Percentiles rank a stretch among this genome's conserved stretches.
phyloP scores from a whole-genome alignment of 768 basidiomycete genomes.

The Kwoniella mangroviensis region DNA sequence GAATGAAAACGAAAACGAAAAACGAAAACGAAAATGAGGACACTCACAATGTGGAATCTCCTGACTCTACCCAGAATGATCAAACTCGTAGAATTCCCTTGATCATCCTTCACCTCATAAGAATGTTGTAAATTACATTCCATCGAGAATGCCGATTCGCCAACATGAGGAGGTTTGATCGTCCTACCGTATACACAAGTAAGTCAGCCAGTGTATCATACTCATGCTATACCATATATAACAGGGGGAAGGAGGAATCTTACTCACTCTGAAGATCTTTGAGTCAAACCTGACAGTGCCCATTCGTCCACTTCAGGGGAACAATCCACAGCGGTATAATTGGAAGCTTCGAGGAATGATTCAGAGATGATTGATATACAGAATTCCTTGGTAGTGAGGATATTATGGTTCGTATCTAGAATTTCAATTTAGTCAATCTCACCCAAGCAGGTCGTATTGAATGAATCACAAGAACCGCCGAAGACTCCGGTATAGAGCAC shows the following conservation, averaged over 20 bases:
- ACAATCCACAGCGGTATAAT: constrained; percentile 57
- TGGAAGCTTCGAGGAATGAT: constrained; percentile 60
- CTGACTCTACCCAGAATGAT: constrained; percentile 55
- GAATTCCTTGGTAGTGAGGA: constrained; percentile 70
- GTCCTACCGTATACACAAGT: constrained; percentile 26
- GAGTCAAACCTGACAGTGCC: constrained; percentile 53
- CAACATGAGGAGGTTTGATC: constrained; percentile 58
- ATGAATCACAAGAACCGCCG: too few species aligned
- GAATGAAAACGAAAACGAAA: too few species aligned
- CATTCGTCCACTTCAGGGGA: constrained; percentile 58
- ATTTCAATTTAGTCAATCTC: neutral
- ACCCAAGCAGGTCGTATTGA: too few species aligned
- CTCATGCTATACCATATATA: neutral
- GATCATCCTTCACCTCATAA: constrained; percentile 37
- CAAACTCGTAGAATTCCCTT: constrained; percentile 34
- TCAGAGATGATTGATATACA: constrained; percentile 73
- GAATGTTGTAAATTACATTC: constrained; percentile 56
- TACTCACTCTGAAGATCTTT: constrained; percentile 48
- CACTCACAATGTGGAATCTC: constrained; percentile 55
- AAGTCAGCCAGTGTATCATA: too few species aligned
- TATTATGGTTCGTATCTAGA: constrained; percentile 69
- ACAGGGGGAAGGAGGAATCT: neutral
- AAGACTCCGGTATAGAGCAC: too few species aligned
- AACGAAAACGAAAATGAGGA: too few species aligned
- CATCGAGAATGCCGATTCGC: constrained; percentile 58